Conservation (phyloP, 1,139 yeast species). For the Protomyces gravidus region DNA sequence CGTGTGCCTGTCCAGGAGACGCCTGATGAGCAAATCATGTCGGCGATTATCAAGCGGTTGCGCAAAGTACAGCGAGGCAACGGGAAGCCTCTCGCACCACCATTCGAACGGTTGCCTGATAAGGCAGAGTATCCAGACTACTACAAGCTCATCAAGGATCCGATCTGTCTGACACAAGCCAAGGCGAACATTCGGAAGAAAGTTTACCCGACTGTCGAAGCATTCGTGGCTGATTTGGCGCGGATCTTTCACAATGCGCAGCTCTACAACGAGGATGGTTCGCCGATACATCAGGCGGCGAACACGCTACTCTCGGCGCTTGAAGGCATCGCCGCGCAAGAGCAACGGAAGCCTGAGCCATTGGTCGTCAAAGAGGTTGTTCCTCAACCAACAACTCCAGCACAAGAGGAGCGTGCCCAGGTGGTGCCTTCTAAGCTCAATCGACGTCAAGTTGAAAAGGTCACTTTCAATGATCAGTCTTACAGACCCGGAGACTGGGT, state of each 20-base stretch:
- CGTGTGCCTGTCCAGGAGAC: slow-evolving; percentile 27
- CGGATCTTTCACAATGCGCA: slow-evolving; percentile 73
- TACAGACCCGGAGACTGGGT: slow-evolving; percentile 96
- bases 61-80: slow-evolving; percentile 13
- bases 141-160: slow-evolving; percentile 58
- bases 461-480: slow-evolving; percentile 64
- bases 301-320: slow-evolving; percentile 59
- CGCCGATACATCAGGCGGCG: slow-evolving; percentile 58
- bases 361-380: slow-evolving; percentile 41
- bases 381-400: slow-evolving; percentile 2
- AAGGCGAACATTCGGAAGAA: slow-evolving; percentile 81
- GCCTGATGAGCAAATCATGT: slow-evolving; percentile 31
- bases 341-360: slow-evolving; percentile 73
- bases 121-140: slow-evolving; percentile 62
- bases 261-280: slow-evolving; percentile 56
- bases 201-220: slow-evolving; percentile 66
- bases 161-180: slow-evolving; percentile 76
- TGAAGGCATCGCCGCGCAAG: slow-evolving; percentile 58
- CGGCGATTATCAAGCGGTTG: slow-evolving; percentile 11
- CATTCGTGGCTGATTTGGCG: slow-evolving; percentile 70
- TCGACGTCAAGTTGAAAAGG: slow-evolving; percentile 71
- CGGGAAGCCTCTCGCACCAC: slow-evolving; percentile 34
- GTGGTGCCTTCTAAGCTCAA: slow-evolving; percentile 49
- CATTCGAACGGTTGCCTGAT: slow-evolving; percentile 82
- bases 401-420: slow-evolving; percentile 3